Evolutionary conservation across 176 grass and related monocot species (phyloP), one percentile per base, ranked within the genome.

Genomic region (Rhipidocladum racemiflorum): DNA sequence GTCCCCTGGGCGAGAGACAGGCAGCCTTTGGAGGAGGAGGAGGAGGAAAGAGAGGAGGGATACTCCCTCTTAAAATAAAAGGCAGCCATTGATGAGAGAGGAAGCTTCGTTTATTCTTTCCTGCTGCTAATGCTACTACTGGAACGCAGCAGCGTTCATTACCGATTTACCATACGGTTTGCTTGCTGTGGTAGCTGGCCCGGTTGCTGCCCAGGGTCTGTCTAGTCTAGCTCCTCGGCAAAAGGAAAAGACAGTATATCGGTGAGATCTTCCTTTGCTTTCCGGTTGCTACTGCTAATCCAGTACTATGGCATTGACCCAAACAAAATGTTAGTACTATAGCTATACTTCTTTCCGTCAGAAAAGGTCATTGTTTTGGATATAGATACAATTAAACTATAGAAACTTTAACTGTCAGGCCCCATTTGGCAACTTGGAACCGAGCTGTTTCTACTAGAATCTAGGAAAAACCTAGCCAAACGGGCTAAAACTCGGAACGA

Each of bases 71-170:
- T 40, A 9, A 40, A 40, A 25, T 3, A 68, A 25, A 67, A 80
- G 64, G 72, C 38, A 29, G 55, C 15, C 51, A 70, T 77, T 69
- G 67, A 66, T 72, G 70, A 27, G 55, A 88, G 82, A 74, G 36
- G 91, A 93, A 91, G 91, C 85, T 93, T 93, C 90, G 76, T 53
- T 86, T 80, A 54, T 86, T 79, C 87, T 84, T 72, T 56, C 23
- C 32, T 38, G 14, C 30, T 24, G 20, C 63, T 24, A 7, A 21
- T 12, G 56, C 8, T 50, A 6, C n/a, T 67, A 3, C 8, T 48
- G 35, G 20, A 61, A 23, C 9, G 63, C 29, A 17, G 44, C 49
- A 77, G 75, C 56, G 38, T 63, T n/a, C n/a, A n/a, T n/a, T n/a
- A n/a, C n/a, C n/a, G n/a, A 39, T 51, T 17, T 10, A 23, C 40